phyloP scores from a whole-genome alignment of 139 green algal species.

The Monoraphidium neglectum region DNA sequence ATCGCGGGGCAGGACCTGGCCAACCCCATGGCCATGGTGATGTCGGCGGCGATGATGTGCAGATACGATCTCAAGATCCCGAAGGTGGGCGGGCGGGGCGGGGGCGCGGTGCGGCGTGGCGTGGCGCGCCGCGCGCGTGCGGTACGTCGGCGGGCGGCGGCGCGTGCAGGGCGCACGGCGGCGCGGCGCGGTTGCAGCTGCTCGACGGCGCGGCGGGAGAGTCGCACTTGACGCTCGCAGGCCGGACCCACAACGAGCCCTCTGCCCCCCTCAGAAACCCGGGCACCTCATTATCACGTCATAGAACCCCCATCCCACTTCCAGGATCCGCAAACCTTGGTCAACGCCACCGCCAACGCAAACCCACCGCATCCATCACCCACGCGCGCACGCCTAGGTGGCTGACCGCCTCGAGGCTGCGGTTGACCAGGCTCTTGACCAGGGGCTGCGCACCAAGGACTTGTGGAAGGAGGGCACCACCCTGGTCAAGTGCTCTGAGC shows the following conservation, averaged over 20 bases:
- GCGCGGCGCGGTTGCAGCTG: no score
- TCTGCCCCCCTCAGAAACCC: neutral
- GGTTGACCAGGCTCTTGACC: slow-evolving; percentile 83
- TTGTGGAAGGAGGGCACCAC: slow-evolving; percentile 81
- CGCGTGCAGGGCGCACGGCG: no score
- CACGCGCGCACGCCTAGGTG: slow-evolving; percentile 38
- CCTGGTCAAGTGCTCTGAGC: slow-evolving; percentile 80
- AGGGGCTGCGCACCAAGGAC: slow-evolving; percentile 89
- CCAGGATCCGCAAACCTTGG: neutral
- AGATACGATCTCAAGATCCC: slow-evolving; percentile 92
- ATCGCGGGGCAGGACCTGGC: slow-evolving; percentile 89
- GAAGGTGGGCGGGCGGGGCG: slow-evolving; percentile 36
- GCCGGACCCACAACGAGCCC: no score
- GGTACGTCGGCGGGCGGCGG: no score
- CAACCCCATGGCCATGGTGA: slow-evolving; percentile 93
- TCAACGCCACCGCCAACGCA: neutral
- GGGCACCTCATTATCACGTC: neutral
- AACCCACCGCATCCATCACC: neutral
- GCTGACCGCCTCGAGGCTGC: slow-evolving; percentile 83
- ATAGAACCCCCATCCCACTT: slow-evolving; percentile 1
- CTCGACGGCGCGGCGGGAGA: no score
- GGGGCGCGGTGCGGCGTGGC: no score
- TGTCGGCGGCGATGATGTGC: slow-evolving; percentile 99
- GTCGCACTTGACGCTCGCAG: no score
- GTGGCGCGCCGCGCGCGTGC: no score